phyloP scores from a whole-genome alignment of 768 basidiomycete genomes.

The Hemileccinum rubropunctum region DNA sequence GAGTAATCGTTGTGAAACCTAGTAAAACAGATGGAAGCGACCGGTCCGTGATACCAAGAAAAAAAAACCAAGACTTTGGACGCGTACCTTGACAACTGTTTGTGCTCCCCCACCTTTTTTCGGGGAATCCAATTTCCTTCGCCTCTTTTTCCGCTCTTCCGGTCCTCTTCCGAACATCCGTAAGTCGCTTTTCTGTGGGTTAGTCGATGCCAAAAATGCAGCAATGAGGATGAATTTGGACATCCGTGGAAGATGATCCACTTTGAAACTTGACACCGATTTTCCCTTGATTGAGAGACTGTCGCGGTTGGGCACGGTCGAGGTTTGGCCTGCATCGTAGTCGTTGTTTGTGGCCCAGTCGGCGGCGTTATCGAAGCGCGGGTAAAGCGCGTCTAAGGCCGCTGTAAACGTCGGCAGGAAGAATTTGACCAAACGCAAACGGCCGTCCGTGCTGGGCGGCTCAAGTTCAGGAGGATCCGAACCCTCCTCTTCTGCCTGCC shows the following conservation, averaged over 20 bases:
- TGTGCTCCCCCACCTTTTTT: constrained; percentile 37
- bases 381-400: constrained; percentile 67
- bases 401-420: constrained; percentile 61
- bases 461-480: constrained; percentile 27
- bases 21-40: not conserved
- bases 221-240: constrained; percentile 76
- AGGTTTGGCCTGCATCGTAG: constrained; percentile 30
- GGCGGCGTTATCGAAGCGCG: constrained; percentile 60
- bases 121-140: constrained; percentile 38
- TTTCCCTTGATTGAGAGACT: not conserved
- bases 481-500: constrained; percentile 21
- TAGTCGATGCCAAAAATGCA: constrained; percentile 79
- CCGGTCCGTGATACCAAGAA: too few relatives aligned
- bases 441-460: constrained; percentile 52
- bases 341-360: constrained; percentile 59
- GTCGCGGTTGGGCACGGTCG: not conserved
- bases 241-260: constrained; percentile 54
- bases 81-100: constrained; percentile 44
- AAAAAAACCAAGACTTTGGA: too few relatives aligned
- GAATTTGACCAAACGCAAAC: constrained; percentile 61
- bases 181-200: constrained; percentile 76
- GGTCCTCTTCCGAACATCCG: constrained; percentile 78
- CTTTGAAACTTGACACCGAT: constrained; percentile 13
- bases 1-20: constrained; percentile 75
- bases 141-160: constrained; percentile 61